A percentile compares a stretch with the other conserved stretches of the same genome.
These are phyloP conservation scores for Trypanosoma avium DNA, from an alignment of 208 protist genomes.

Conservation along the genomic window DNA sequence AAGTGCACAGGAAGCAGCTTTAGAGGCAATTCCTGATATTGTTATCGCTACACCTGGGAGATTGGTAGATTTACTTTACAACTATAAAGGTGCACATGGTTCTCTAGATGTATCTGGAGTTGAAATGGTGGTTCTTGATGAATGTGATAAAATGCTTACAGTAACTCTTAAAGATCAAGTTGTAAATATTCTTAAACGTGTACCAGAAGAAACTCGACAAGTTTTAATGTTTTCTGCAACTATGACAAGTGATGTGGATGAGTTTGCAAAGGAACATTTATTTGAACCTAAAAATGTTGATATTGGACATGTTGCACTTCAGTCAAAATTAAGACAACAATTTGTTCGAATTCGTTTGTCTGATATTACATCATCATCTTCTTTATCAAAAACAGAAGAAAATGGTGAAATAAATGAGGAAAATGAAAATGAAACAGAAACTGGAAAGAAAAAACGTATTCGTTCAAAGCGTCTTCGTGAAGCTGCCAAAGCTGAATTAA, in stretches of 20 bases:
- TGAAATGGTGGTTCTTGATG: conserved; percentile 95
- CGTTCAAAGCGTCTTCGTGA: conserved; percentile 49
- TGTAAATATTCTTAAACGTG: conserved; percentile 92
- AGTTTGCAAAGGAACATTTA: conserved; percentile 83
- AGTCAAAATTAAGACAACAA: conserved; percentile 85
- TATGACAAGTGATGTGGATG: conserved; percentile 88
- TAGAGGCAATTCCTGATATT: conserved; percentile 85
- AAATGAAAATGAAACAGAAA: conserved; percentile 50
- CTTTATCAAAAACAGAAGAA: background rate
- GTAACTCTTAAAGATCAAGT: conserved; percentile 98
- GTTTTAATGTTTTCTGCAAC: conserved; percentile 89
- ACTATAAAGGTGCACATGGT: conserved; percentile 67
- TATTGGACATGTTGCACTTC: conserved; percentile 88
- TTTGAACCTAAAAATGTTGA: conserved; percentile 87
- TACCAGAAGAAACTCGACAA: conserved; percentile 80
- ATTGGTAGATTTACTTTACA: conserved; percentile 88
- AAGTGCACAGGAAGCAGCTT: conserved; percentile 74
- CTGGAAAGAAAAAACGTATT: conserved; percentile 32
- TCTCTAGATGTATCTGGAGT: conserved; percentile 85
- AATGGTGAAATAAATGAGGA: conserved; percentile 75
- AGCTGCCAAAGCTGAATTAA: conserved; percentile 19
- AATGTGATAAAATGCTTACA: conserved; percentile 99
- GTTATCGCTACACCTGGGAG: conserved; percentile 89
- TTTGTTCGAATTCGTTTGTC: conserved; percentile 75
- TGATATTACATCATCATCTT: background rate